Base-by-base conservation (phyloP, 225 moss, liverwort and hornwort genomes). In the Pseudisothecium myosuroides region DNA sequence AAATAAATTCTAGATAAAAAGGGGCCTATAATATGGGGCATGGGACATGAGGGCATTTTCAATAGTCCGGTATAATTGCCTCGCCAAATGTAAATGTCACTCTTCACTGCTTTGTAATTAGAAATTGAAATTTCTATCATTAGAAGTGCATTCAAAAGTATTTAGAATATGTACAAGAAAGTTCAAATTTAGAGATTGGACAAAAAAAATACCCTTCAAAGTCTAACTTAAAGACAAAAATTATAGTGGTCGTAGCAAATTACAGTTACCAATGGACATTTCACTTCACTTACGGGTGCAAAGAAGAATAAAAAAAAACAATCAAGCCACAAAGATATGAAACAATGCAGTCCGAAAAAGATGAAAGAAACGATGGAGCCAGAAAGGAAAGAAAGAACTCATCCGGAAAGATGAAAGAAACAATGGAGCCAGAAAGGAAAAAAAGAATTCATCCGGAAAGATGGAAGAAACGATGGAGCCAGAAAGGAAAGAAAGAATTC, bases 41-140 rank as follows among this genome's bases (percentile, higher is more conserved):
- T 17, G 3, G 26, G 15, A 26, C 15, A 15, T 43, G 9, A 28
- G 6, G 28, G 10, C 14, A 45, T 45, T 28, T 1, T 43, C 9
- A 43, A 43, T 72, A 72, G 27, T 16, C 3, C 1, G 0, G 0
- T 72, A 29, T 29, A 45, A 17, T 29, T 45, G 3, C 4, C 6
- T 1, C 1, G 0, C 7, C 26, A 45, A 73, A 29, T 29, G 1
- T 29, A 73, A 45, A 4, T 17, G 4, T 47, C 17, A 11, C 2
- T 11, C 74, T 47, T 47, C 18, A 47, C 1, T 47, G 5, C 13
- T 12, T 32, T 49, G 18, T 11, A 49, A 75, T 12, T 75, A 20
- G 0, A 55, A 78, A 2, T 37, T 26, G 4, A 55, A 16, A 24
- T 76, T 52, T 52, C 12, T 52, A 22, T 21, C 22, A 43, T 43